Conservation (phyloP, 2,329 filamentous ascomycete species). For the Colletotrichum tamarilloi region DNA sequence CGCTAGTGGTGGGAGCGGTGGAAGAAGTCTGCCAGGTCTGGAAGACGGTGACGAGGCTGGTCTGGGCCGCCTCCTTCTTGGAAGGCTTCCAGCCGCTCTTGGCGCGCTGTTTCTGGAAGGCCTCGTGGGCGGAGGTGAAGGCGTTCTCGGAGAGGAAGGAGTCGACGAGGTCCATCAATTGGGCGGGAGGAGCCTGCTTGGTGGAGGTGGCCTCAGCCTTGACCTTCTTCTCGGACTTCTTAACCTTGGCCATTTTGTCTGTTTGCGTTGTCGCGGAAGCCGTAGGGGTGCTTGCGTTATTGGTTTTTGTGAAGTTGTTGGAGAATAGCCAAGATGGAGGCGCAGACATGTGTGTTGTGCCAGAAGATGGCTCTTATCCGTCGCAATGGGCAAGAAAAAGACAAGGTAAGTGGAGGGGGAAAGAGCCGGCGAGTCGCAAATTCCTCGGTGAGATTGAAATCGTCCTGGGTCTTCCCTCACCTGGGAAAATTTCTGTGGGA, state of each 20-base stretch:
- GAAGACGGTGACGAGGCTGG: constrained; percentile 59
- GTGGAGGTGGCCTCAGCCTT: constrained; percentile 38
- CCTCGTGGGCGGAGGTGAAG: constrained; percentile 70
- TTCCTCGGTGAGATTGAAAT: constrained; percentile 23
- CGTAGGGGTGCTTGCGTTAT: background rate
- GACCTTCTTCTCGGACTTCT: constrained; percentile 39
- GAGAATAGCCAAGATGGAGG: constrained; percentile 57
- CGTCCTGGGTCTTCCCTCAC: constrained; percentile 29
- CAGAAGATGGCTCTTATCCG: background rate
- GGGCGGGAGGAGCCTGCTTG: constrained; percentile 59
- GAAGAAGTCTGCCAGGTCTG: constrained; percentile 58
- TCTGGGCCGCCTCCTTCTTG: constrained; percentile 39
- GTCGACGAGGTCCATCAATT: constrained; percentile 75
- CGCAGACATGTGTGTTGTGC: constrained; percentile 45
- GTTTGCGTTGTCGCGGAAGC: constrained; percentile 28
- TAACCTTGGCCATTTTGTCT: constrained; percentile 50
- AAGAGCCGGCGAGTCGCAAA: background rate
- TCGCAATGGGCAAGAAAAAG: background rate
- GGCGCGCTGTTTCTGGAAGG: constrained; percentile 72
- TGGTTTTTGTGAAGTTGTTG: constrained; percentile 48
- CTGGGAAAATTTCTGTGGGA: constrained; percentile 35
- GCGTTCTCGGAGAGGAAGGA: constrained; percentile 74
- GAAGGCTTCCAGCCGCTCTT: constrained; percentile 59
- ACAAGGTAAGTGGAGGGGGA: background rate
- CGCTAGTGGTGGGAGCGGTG: constrained; percentile 37